Percentiles rank a stretch among this genome's conserved stretches.
phyloP scores from a whole-genome alignment of 345 rosid species.

The Ceriops decandra region DNA sequence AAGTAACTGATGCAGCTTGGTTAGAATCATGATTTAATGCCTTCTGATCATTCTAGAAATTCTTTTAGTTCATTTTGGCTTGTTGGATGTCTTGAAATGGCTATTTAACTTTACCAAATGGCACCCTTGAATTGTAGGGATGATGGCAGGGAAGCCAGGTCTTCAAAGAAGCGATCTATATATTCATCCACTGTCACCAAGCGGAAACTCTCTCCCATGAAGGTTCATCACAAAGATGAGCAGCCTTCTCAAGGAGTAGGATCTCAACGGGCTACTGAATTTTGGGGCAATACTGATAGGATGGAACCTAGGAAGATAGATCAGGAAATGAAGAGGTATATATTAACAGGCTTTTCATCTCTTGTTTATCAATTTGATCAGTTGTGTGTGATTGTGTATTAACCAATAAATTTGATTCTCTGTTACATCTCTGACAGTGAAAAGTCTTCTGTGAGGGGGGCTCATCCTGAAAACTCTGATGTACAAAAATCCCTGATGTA shows the following conservation, averaged over 20 bases:
- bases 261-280: conserved; percentile 23
- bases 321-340: conserved; percentile 50
- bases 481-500: conserved; percentile 36
- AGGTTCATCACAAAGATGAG: conserved; percentile 26
- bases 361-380: conserved; percentile 8
- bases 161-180: conserved; percentile 27
- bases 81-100: conserved; percentile 8
- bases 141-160: conserved; percentile 29
- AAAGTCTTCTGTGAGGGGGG: conserved; percentile 38
- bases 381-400: not conserved
- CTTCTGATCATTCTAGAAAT: conserved; percentile 4
- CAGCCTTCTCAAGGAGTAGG: conserved; percentile 25
- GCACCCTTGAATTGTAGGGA: conserved; percentile 31
- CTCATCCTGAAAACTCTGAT: conserved; percentile 32
- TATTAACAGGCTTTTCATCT: not conserved
- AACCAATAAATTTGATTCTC: conserved; percentile 10
- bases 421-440: conserved; percentile 45
- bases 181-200: conserved; percentile 33
- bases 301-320: conserved; percentile 33
- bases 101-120: not conserved
- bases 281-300: conserved; percentile 20
- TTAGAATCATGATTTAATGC: conserved; percentile 10
- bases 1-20: conserved; percentile 30
- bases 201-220: conserved; percentile 31
- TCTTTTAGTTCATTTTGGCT: conserved; percentile 1